Evolutionary conservation across 495 filamentous ascomycete genomes (phyloP), one percentile per base, ranked within the genome.

Genomic region (Penicillium lividum): DNA sequence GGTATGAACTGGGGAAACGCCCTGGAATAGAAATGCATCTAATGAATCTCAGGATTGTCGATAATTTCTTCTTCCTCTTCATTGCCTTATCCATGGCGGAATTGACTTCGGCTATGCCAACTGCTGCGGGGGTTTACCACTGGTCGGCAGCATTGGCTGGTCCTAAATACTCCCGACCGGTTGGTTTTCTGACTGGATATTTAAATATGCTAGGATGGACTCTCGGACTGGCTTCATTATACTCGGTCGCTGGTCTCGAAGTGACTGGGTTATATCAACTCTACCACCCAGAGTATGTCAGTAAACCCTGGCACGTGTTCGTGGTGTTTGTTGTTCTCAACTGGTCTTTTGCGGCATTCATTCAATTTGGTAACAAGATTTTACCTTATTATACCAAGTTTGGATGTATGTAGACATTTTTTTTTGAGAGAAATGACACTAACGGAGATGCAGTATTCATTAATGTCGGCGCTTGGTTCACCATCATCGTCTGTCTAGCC

Each of bases 1-100:
- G 55, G 55, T 57, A 51, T n/a, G 50, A 40, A 18, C 30, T 28
- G 8, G 22, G 22, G 22, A 22, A 22, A 22, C 22, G 2, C 44
- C 9, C 15, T 9, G 16, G 15, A 25, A 25, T 25, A 16, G 27
- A 22, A 0, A 13, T 31, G 28, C 13, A 49, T n/a, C 25, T 29
- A 31, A 16, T 15, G 13, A n/a, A 15, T 18, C 16, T 22, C 30
- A 57, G 55, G 55, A 51, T 57, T 28, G 55, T 57, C 11, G 55
- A 57, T 57, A 57, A 57, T 36, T 51, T 57, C 47, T 51, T 57
- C 16, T 57, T 57, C 28, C 55, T 57, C 25, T 57, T 57, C 31
- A 30, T 57, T 7, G 47, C 55, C 5, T 40, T 57, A 13, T 57
- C 55, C 27, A 51, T 57, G 55, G 55, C 55, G 7, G 55, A 57